phyloP scores from a whole-genome alignment of 192 early-diverging fungal species.

The Allomyces arbusculus region DNA sequence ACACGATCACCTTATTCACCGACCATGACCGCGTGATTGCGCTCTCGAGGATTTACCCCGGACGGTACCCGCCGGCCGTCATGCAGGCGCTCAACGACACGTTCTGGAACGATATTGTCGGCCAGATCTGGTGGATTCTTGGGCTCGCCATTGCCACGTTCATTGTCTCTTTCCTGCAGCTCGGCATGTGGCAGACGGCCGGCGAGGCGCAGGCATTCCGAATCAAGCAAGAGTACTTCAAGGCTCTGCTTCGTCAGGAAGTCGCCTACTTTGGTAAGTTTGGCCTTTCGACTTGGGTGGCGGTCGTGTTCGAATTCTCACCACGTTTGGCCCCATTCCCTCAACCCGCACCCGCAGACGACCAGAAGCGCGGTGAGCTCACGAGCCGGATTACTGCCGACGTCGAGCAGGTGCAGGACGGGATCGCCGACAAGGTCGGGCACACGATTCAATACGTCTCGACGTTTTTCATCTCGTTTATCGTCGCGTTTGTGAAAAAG shows the following conservation, averaged over 20 bases:
- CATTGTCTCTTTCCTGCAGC: not conserved
- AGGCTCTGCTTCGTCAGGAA: conserved; percentile 65
- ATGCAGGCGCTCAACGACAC: not conserved
- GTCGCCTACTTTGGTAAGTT: conserved; percentile 53
- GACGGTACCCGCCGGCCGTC: not conserved
- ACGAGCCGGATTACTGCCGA: conserved; percentile 73
- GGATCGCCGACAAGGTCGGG: conserved; percentile 67
- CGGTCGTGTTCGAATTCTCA: too few relatives aligned
- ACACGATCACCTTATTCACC: conserved; percentile 1
- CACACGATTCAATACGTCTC: conserved; percentile 37
- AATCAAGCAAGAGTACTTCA: conserved; percentile 54
- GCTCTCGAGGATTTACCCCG: conserved; percentile 6
- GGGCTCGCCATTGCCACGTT: not conserved
- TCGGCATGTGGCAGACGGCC: conserved; percentile 1
- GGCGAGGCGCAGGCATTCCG: conserved; percentile 45
- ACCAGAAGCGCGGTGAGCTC: conserved; percentile 47
- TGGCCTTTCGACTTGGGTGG: too few relatives aligned
- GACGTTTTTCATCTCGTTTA: conserved; percentile 50
- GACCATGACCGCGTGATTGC: conserved; percentile 5
- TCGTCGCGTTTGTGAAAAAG: conserved; percentile 48
- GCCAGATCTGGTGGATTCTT: not conserved
- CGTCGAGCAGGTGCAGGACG: conserved; percentile 70
- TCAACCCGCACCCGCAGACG: conserved; percentile 10
- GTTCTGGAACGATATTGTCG: not conserved
- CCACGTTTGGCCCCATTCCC: too few relatives aligned